phyloP scores from a whole-genome alignment of 192 early-diverging fungal genomes.

The Backusella morwellensis region DNA sequence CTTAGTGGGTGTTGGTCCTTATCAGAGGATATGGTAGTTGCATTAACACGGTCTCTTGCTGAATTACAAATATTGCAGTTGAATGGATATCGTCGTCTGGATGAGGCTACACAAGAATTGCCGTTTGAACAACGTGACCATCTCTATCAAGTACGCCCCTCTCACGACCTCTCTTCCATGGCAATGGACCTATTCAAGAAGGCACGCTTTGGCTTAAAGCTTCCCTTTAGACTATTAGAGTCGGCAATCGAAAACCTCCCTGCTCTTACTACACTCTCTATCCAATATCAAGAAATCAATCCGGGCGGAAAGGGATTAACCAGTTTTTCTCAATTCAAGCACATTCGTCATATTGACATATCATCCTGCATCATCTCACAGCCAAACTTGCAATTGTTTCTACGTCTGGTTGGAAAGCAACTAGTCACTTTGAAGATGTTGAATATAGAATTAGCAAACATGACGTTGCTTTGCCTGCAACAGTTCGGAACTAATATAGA shows the following conservation, averaged over 20 bases:
- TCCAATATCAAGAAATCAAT: constrained; percentile 15
- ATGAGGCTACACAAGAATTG: neutral
- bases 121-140: constrained; percentile 18
- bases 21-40: constrained; percentile 13
- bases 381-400: constrained; percentile 19
- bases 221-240: constrained; percentile 2
- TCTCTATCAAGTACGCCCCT: constrained; percentile 20
- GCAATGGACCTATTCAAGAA: constrained; percentile 24
- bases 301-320: neutral
- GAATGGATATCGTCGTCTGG: constrained; percentile 13
- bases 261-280: neutral
- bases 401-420: constrained; percentile 6
- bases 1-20: constrained; percentile 4
- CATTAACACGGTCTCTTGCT: neutral
- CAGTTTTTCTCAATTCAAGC: neutral
- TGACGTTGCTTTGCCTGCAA: constrained; percentile 20
- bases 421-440: constrained; percentile 26
- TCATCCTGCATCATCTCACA: constrained; percentile 24
- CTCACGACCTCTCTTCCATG: constrained; percentile 7
- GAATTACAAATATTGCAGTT: constrained; percentile 3
- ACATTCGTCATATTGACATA: constrained; percentile 20
- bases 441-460: constrained; percentile 23
- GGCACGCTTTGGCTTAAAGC: neutral
- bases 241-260: neutral
- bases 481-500: constrained; percentile 17